Base-by-base conservation (phyloP, 2,329 filamentous ascomycete genomes). In the Xylariaceae sp. region DNA sequence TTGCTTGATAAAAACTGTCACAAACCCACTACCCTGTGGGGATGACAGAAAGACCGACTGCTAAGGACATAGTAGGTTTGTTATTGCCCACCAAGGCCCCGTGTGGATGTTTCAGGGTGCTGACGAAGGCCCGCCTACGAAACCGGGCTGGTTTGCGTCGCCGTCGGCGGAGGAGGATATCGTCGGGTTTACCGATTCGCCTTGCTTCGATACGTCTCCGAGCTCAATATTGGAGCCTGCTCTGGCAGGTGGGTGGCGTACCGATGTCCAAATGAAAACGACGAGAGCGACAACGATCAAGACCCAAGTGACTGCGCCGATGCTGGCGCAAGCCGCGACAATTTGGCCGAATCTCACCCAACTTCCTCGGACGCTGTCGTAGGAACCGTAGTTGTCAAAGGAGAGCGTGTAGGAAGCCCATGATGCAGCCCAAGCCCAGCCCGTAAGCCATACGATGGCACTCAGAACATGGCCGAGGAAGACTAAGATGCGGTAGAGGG, bases 391-490 rank as follows among this genome's bases (percentile, higher is more conserved):
- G 12, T 43, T 48, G 19, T 50, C 41, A 17, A 50, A 50, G 3
- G 50, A 49, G 28, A 59, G 48, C 18, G 54, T 55, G 15, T 50
- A 41, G 5, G 55, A 40, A 12, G 63, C 61, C 50, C 56, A 54
- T 13, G 59, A 60, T 8, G 63, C 62, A 4, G 65, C 59, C 66
- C 66, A 70, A 15, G 60, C 57, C 65, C 65, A 69, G 5, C 52
- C 62, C 0, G 57, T 49, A 7, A 72, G 57, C 67, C 69, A 71
- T 47, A 73, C 67, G 50, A 72, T 59, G 41, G 59, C 43, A 37
- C 44, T 51, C 31, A 70, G 48, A 32, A 57, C 41, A 27, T 68
- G 65, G 26, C 51, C 53, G 23, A 62, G 43, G 29, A 68, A 40
- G 29, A 40, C 5, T 7, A 12, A 23, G 9, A 37, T 23, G 9